Percentiles rank a stretch among this genome's conserved stretches.
Evolutionary conservation across 2,329 filamentous ascomycete species (phyloP).

Genomic region (Plectosphaerella plurivora): DNA sequence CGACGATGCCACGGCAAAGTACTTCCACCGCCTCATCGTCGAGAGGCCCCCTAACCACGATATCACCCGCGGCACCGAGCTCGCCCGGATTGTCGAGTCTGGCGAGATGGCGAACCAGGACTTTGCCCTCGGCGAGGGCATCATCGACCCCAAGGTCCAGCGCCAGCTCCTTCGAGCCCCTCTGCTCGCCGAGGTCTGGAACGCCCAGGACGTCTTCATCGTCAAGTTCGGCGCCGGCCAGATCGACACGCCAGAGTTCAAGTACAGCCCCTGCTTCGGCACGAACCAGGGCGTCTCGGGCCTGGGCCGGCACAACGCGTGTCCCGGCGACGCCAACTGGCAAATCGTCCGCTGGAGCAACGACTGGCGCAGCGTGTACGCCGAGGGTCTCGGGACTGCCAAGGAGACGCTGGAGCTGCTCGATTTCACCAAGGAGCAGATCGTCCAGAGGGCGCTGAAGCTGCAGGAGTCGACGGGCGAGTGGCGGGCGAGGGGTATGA

Average conservation of each 20-base stretch:
- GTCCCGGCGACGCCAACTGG: not conserved
- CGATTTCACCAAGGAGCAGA: not conserved
- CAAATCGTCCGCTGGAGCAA: not conserved
- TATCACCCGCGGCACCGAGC: constrained; percentile 1
- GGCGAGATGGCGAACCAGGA: constrained; percentile 5
- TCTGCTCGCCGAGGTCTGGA: not conserved
- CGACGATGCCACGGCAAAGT: not conserved
- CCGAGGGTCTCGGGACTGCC: not conserved
- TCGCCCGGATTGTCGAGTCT: not conserved
- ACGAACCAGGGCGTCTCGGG: not conserved
- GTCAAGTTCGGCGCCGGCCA: not conserved
- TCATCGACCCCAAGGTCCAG: not conserved
- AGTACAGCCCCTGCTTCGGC: constrained; percentile 1
- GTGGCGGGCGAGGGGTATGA: not conserved
- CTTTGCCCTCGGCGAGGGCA: not conserved
- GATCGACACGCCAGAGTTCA: not conserved
- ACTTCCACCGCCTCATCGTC: not conserved
- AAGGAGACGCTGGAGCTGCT: not conserved
- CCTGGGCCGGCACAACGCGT: not conserved
- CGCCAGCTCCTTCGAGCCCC: not conserved
- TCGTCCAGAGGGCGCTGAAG: not conserved
- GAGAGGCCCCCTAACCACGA: not conserved
- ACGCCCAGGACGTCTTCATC: not conserved
- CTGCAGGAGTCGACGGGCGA: not conserved
- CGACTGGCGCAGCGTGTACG: not conserved